Base-by-base conservation (phyloP, 2,329 filamentous ascomycete genomes). In the Claviceps africana region DNA sequence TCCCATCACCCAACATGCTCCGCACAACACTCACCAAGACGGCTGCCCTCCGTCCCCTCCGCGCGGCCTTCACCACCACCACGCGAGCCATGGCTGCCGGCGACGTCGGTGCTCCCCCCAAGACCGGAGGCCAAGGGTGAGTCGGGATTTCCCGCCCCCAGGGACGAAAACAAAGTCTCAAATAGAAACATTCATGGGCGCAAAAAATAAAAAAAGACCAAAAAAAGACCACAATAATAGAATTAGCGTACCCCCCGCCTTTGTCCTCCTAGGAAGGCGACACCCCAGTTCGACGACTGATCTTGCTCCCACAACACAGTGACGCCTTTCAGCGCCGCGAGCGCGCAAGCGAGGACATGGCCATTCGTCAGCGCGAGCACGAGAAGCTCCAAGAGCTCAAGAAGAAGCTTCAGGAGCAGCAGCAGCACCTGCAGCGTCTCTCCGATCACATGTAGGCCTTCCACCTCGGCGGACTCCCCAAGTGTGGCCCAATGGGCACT, bases 281-380 rank as follows among this genome's bases (percentile, higher is more conserved):
- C 15, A 2, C 10, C 3, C 13, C 10, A 30, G 11, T 28, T 15
- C 30, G 28, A 22, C 31, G 25, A 17, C 56, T 56, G 31, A 54
- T 52, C 31, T 43, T 51, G 35, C 11, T 44, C n/a, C 7, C 28
- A 4, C 19, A 17, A 52, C 47, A 61, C 59, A 95, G 91, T 61
- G 91, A 98, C 67, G 82, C 88, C 53, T 98, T 96, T 80, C 88
- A 84, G 73, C 85, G 85, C 73, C 88, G 93, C 62, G 93, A 98
- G 73, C 80, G 84, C 67, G 91, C 91, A 60, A 78, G 74, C 66
- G 93, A 97, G 75, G 84, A 89, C 68, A 80, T 81, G 61, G 87
- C 86, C 72, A 89, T 98, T 72, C 81, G 82, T 64, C 75, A 86
- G 74, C 86, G 89, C 66, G 93, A 97, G 79, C 81, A 82, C 73